Percentiles rank a stretch among this genome's conserved stretches.
phyloP scores from a whole-genome alignment of 1,139 yeast genomes.

The Candida neerlandica region DNA sequence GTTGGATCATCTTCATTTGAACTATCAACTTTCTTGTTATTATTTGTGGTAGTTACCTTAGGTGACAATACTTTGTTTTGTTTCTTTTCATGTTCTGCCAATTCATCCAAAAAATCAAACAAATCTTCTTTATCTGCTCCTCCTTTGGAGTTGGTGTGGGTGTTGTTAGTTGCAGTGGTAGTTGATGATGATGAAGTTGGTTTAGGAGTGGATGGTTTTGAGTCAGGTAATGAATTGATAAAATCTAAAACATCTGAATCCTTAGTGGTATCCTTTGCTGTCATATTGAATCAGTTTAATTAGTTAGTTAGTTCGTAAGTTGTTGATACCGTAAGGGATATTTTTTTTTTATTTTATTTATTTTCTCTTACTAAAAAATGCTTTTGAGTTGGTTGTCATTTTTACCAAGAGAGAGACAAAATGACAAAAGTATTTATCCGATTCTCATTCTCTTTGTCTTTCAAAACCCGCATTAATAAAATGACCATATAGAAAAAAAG shows the following conservation, averaged over 20 bases:
- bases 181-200: conserved; percentile 20
- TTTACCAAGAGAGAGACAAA: not conserved
- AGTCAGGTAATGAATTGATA: conserved; percentile 83
- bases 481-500: not conserved
- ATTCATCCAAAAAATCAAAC: conserved; percentile 83
- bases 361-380: not conserved
- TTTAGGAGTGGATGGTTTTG: conserved; percentile 42
- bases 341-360: not conserved
- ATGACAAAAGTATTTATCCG: not conserved
- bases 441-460: not conserved
- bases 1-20: conserved; percentile 10
- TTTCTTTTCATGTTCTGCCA: conserved; percentile 52
- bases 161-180: conserved; percentile 37
- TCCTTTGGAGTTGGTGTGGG: conserved; percentile 18
- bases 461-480: conserved; percentile 2
- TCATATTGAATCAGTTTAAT: too few species aligned
- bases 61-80: conserved; percentile 4
- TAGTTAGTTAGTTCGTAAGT: too few species aligned
- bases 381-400: not conserved
- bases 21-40: conserved; percentile 4
- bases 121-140: conserved; percentile 55
- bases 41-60: not conserved
- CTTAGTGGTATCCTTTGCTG: conserved; percentile 9
- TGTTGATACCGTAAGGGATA: not conserved
- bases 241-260: conserved; percentile 84